A percentile compares a stretch with the other conserved stretches of the same genome.
Evolutionary conservation across 2,329 filamentous ascomycete genomes (phyloP).

Genomic region (Cladobotryum protrusum): DNA sequence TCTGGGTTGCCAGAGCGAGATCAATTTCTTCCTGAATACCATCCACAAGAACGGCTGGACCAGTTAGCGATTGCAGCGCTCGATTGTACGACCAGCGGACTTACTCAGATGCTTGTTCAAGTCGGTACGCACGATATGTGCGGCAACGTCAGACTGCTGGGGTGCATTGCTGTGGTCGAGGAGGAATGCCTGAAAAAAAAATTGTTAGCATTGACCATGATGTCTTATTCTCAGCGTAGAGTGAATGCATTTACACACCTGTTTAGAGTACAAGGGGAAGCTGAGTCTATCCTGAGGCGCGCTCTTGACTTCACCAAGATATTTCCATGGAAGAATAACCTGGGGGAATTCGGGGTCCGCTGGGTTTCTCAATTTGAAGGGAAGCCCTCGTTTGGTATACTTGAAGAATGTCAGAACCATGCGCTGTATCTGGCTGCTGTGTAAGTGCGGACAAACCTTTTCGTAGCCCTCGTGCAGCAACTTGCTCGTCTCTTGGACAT

Average conservation of each 20-base stretch:
- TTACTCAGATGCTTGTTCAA: neutral
- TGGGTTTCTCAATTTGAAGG: neutral
- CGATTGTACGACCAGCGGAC: neutral
- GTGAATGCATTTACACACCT: neutral
- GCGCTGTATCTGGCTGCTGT: neutral
- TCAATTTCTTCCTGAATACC: neutral
- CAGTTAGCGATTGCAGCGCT: neutral
- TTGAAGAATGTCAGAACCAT: neutral
- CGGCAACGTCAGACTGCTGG: neutral
- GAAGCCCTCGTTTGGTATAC: neutral
- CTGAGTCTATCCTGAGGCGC: neutral
- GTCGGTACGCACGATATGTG: neutral
- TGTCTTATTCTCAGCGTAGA: too few species aligned
- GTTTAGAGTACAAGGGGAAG: neutral
- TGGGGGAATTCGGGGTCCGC: neutral
- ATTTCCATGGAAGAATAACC: neutral
- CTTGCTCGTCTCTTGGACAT: neutral
- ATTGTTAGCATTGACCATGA: neutral
- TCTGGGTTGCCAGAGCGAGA: neutral
- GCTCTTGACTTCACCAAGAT: neutral
- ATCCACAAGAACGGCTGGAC: neutral
- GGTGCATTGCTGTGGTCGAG: neutral
- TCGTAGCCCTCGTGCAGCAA: neutral
- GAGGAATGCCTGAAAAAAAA: neutral
- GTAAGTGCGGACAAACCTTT: neutral